Base-by-base conservation (phyloP, 2,329 filamentous ascomycete species). In the Davidsoniella virescens region DNA sequence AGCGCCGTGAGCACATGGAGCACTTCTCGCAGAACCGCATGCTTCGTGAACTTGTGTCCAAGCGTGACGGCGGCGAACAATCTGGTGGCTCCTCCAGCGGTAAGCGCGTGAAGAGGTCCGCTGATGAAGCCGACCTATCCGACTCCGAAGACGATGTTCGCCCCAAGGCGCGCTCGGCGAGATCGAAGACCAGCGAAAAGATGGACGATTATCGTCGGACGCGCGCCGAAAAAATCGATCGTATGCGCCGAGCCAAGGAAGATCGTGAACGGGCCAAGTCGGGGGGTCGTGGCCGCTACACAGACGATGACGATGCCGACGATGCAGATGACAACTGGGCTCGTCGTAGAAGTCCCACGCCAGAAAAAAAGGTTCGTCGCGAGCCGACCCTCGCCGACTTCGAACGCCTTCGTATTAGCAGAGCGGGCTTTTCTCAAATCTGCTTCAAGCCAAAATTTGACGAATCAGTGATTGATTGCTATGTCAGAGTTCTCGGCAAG, bases 371-470 rank as follows among this genome's bases (percentile, higher is more conserved):
- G 76, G 80, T 23, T 78, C 50, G 44, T 10, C 47, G 47, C 84
- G 2, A 55, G 37, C 44, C 53, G 10, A 78, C 83, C 36, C 69
- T 94, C 17, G 74, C 73, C n/a, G 87, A 96, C 62, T 79, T 90
- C 56, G 84, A 96, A 61, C 78, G 85, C 47, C 78, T 90, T 49
- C 79, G 87, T 52, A 76, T 98, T 52, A 86, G 88, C 46, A 78
- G 92, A 55, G 83, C 77, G 57, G 84, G 87, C 60, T 94, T 98
- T 63, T 82, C 84, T 5, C 80, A 90, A 59, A 83, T 94, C 50
- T 95, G 87, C 71, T 94, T 94, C 68, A 90, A 88, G 57, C 92
- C 92, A 9, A 82, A 82, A 3, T 95, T 98, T 57, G 84, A 94
- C 51, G 69, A 83, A 7, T 75, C 83, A 26, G 84, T 95, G 59